Percentiles rank a stretch among this genome's conserved stretches.
Conservation (phyloP, 768 basidiomycete genomes). For the Strobilomyces echinocephalus region DNA sequence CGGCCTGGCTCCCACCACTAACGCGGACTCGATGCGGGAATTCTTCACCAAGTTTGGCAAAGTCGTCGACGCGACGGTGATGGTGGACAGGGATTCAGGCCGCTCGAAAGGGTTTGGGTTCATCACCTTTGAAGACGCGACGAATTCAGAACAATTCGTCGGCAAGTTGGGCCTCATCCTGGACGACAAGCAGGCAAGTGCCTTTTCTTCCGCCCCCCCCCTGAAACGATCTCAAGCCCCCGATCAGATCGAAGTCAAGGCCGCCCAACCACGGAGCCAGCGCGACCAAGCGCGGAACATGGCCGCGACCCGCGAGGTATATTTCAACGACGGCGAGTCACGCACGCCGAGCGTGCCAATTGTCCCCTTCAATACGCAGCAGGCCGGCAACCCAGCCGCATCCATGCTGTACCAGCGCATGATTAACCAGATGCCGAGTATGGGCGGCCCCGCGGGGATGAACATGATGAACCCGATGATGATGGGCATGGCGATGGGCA, state of each 20-base stretch:
- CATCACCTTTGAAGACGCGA: conserved; percentile 70
- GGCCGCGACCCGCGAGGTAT: conserved; percentile 21
- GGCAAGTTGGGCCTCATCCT: conserved; percentile 62
- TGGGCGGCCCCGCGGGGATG: conserved; percentile 43
- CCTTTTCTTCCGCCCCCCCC: too few species aligned
- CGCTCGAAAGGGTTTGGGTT: conserved; percentile 83
- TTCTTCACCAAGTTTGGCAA: conserved; percentile 74
- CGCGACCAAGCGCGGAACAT: conserved; percentile 48
- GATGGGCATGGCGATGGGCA: conserved; percentile 47
- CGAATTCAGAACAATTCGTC: conserved; percentile 60
- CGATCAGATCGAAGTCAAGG: conserved; percentile 73
- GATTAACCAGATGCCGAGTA: conserved; percentile 40
- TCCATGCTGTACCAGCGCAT: conserved; percentile 34
- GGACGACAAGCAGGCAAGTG: conserved; percentile 70
- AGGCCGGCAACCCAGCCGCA: conserved; percentile 32
- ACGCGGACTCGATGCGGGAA: conserved; percentile 62
- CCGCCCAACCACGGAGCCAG: conserved; percentile 68
- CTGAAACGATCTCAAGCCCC: too few species aligned
- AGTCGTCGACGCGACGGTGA: conserved; percentile 80
- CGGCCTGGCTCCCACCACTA: conserved; percentile 63
- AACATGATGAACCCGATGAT: conserved; percentile 48
- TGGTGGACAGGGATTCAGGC: conserved; percentile 74
- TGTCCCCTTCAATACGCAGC: conserved; percentile 33
- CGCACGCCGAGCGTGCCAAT: conserved; percentile 31
- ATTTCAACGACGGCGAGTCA: conserved; percentile 34